phyloP scores from a whole-genome alignment of 108 stramenopile genomes.

The Cylindrotheca fusiformis region DNA sequence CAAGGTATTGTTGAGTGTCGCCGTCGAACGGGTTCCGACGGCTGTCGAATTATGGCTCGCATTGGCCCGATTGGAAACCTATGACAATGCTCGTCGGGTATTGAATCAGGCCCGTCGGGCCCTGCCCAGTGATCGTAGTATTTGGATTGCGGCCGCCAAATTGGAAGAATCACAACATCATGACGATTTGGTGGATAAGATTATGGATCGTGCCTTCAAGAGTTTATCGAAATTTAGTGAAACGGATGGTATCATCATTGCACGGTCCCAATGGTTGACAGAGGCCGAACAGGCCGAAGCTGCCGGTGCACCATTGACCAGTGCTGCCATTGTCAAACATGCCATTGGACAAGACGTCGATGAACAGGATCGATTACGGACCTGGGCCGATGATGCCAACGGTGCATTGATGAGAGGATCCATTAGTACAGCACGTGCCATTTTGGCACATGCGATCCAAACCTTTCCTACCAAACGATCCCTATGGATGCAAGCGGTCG shows the following conservation, averaged over 20 bases:
- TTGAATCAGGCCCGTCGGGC: constrained; percentile 93
- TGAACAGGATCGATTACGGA: constrained; percentile 87
- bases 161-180: constrained; percentile 96
- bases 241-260: constrained; percentile 69
- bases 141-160: constrained; percentile 97
- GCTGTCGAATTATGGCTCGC: constrained; percentile 98
- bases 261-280: constrained; percentile 84
- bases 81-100: constrained; percentile 94
- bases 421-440: constrained; percentile 85
- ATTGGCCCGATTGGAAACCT: constrained; percentile 95
- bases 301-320: constrained; percentile 80
- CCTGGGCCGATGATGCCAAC: constrained; percentile 97
- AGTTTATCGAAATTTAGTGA: constrained; percentile 45
- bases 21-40: constrained; percentile 95
- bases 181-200: constrained; percentile 65
- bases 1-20: constrained; percentile 84
- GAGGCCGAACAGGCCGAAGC: constrained; percentile 88
- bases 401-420: constrained; percentile 58
- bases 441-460: constrained; percentile 75
- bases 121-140: constrained; percentile 85
- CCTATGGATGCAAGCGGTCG: constrained; percentile 91
- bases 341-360: constrained; percentile 91
- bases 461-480: constrained; percentile 77
- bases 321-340: constrained; percentile 85
- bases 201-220: constrained; percentile 75